Evolutionary conservation across 202 grass and related monocot genomes (phyloP).

Genomic region (Digitaria exilis): DNA sequence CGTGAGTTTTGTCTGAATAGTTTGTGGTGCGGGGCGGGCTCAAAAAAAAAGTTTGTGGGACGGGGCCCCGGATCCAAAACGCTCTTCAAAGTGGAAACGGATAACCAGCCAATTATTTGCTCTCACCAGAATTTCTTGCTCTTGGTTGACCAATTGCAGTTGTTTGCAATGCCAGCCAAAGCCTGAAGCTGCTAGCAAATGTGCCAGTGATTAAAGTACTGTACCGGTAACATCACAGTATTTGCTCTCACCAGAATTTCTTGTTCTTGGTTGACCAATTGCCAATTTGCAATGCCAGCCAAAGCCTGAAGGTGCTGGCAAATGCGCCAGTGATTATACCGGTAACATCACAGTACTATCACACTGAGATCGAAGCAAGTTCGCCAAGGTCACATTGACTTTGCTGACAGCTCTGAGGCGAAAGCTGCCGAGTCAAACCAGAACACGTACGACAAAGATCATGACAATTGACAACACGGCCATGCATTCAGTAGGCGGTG

Average conservation of each 20-base stretch:
- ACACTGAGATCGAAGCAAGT: not conserved
- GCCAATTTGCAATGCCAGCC: not conserved
- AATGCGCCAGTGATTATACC: not conserved
- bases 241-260: not conserved
- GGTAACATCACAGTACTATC: not conserved
- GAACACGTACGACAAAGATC: not conserved
- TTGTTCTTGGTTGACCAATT: not conserved
- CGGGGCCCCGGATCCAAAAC: not conserved
- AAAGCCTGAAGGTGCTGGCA: not conserved
- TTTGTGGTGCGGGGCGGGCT: too few relatives aligned
- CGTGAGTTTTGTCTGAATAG: not conserved
- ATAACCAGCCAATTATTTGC: not conserved
- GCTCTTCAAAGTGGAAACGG: not conserved
- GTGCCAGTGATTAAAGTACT: too few relatives aligned
- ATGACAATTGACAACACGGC: conserved; percentile 17
- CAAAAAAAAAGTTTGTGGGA: too few relatives aligned
- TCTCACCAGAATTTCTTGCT: not conserved
- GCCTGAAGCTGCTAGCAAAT: too few relatives aligned
- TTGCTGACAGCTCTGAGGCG: conserved; percentile 15
- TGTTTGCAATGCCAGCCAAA: too few relatives aligned
- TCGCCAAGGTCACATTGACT: conserved; percentile 22
- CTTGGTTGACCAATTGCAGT: not conserved
- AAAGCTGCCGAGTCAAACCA: not conserved
- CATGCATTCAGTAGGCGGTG: not conserved
- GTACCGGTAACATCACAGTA: too few relatives aligned